A percentile compares a stretch with the other conserved stretches of the same genome.
Conservation (phyloP, 805 yeast species). For the Saturnispora zaruensis region DNA sequence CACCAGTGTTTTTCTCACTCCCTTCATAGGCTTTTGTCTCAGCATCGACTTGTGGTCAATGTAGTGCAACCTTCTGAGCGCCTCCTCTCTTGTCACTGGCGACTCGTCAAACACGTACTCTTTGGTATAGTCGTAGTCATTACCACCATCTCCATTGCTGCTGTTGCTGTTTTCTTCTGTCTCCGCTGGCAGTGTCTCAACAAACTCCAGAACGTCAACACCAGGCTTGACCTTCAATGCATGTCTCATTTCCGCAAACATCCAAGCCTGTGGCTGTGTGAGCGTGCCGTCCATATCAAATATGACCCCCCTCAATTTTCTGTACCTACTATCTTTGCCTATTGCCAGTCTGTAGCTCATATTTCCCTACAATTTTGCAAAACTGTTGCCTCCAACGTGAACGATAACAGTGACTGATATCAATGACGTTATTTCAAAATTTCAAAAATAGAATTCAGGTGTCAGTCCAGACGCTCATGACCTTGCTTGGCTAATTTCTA, state of each 20-base stretch:
- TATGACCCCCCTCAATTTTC: constrained; percentile 39
- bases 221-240: constrained; percentile 31
- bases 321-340: background rate
- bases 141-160: too few species aligned
- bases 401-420: background rate
- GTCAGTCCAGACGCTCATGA: background rate
- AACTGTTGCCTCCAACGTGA: background rate
- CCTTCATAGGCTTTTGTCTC: constrained; percentile 44
- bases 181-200: constrained; percentile 23
- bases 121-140: constrained; percentile 27
- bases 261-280: constrained; percentile 48
- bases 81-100: constrained; percentile 29
- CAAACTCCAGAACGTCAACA: constrained; percentile 45
- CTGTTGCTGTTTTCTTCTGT: constrained; percentile 38
- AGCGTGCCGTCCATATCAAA: constrained; percentile 81
- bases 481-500: background rate
- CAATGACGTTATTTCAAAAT: background rate
- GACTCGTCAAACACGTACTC: background rate
- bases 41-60: constrained; percentile 61
- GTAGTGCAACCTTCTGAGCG: constrained; percentile 37
- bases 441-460: background rate
- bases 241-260: constrained; percentile 47
- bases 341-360: background rate
- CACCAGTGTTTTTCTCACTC: constrained; percentile 36
- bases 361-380: background rate